phyloP scores from a whole-genome alignment of 148 eudicot genomes.

The Suaeda aralocaspica region DNA sequence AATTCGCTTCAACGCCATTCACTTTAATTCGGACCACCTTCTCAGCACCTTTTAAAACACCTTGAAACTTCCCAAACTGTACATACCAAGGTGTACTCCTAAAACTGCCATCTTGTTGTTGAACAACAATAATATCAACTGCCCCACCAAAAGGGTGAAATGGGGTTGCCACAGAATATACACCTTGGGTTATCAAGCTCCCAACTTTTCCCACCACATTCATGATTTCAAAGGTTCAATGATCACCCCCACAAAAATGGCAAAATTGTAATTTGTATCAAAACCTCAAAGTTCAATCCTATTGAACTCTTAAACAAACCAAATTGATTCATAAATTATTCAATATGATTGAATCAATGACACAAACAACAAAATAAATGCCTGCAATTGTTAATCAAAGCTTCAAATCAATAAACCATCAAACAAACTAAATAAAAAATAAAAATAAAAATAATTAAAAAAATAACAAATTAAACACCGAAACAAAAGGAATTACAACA shows the following conservation, averaged over 20 bases:
- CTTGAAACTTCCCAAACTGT: constrained; percentile 95
- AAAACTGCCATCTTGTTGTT: constrained; percentile 84
- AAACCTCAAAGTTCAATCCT: constrained; percentile 8
- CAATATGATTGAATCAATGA: constrained; percentile 3
- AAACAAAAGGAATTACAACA: not conserved
- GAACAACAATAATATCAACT: constrained; percentile 89
- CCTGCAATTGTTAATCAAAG: constrained; percentile 31
- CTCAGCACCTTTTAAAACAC: constrained; percentile 91
- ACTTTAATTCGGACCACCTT: constrained; percentile 77
- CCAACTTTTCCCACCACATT: constrained; percentile 83
- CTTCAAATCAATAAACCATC: constrained; percentile 7
- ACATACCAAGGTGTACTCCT: constrained; percentile 97
- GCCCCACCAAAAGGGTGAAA: constrained; percentile 99
- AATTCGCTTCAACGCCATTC: constrained; percentile 80
- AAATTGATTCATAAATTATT: constrained; percentile 22
- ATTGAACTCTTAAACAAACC: constrained; percentile 14
- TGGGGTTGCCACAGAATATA: constrained; percentile 95
- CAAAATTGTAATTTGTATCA: not conserved
- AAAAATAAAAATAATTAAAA: not conserved
- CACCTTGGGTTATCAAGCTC: constrained; percentile 79
- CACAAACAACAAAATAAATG: no score
- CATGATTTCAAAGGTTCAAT: constrained; percentile 45
- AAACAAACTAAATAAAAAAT: not conserved
- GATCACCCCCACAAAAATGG: constrained; percentile 15
- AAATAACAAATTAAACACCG: not conserved